Base-by-base conservation (phyloP, 2,329 filamentous ascomycete genomes). In the Cladosporium sp. region DNA sequence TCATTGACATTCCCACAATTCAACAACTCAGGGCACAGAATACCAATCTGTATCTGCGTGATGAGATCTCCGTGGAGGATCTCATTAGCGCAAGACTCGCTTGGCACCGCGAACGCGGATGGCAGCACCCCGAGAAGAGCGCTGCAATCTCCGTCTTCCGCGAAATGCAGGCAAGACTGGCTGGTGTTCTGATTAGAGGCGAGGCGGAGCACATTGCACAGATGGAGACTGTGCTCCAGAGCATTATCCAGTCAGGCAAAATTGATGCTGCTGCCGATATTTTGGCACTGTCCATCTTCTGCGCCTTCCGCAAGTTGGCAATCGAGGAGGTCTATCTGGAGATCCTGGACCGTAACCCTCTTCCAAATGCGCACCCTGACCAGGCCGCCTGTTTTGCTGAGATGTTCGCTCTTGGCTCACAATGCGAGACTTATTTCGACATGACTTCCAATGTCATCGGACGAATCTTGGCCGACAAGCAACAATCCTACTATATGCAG, bases 331-430 rank as follows among this genome's bases (percentile, higher is more conserved):
- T 84, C 0, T 84, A 83, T 57, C 68, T 79, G 11, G 80, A 84
- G 61, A 78, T 82, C 1, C 80, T 78, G 0, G 80, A 84, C 58
- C 71, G 79, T 7, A 83, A 82, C 57, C 80, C 79, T 0, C 67
- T 83, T 8, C 81, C 82, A 62, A 78, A 82, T 48, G 72, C 76
- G 16, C 80, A 82, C 50, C 70, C 79, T 1, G 81, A 84, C 50
- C 81, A 84, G 61, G 80, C 80, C 12, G 80, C 79, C 27, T 79
- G 79, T 6, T 84, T 84, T 57, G 76, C 80, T 1, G 81, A 84
- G 59, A 74, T 82, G 0, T 84, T 82, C 64, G 80, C 79, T 0
- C 68, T 83, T 1, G 81, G 81, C 1, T 83, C 80, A 3, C 77
- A 80, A 48, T 84, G 81, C 58, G 79, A 83, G 53, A 72, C 76